These are phyloP conservation scores for Solioccasus polychromus DNA, from an alignment of 768 basidiomycete genomes.

Conservation along the genomic window DNA sequence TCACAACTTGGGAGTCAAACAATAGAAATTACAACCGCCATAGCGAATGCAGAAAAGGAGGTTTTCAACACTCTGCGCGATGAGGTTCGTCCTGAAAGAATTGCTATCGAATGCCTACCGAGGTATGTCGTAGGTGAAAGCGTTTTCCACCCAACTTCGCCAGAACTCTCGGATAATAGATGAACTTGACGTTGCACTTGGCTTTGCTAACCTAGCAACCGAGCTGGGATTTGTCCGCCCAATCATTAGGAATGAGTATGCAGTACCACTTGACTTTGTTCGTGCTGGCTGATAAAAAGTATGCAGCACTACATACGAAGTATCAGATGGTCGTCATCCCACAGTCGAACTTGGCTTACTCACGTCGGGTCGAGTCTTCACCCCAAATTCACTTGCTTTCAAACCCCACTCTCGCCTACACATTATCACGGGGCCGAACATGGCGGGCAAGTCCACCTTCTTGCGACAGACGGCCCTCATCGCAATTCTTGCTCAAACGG, in stretches of 20 bases:
- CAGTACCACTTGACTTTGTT: neutral
- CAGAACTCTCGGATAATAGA: constrained; percentile 77
- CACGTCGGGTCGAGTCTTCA: constrained; percentile 70
- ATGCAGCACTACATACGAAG: constrained; percentile 54
- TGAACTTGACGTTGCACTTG: constrained; percentile 81
- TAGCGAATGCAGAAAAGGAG: constrained; percentile 61
- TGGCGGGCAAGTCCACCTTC: constrained; percentile 93
- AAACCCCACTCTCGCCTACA: constrained; percentile 63
- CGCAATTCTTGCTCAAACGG: constrained; percentile 85
- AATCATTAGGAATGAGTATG: constrained; percentile 61
- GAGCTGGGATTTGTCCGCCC: constrained; percentile 81
- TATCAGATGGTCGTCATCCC: constrained; percentile 85
- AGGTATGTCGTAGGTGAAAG: constrained; percentile 52
- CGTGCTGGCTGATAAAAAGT: neutral
- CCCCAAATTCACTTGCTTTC: constrained; percentile 76
- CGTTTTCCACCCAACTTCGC: constrained; percentile 53
- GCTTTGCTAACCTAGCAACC: constrained; percentile 76
- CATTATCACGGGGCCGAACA: constrained; percentile 91
- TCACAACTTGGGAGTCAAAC: constrained; percentile 69
- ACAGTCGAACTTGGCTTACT: constrained; percentile 89
- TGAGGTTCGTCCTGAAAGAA: constrained; percentile 44
- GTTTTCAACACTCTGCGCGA: constrained; percentile 68
- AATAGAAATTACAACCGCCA: constrained; percentile 49
- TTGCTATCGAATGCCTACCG: constrained; percentile 2
- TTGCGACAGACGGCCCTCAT: constrained; percentile 91